phyloP scores from a whole-genome alignment of 2,329 filamentous ascomycete species.

The Calonectria montana region DNA sequence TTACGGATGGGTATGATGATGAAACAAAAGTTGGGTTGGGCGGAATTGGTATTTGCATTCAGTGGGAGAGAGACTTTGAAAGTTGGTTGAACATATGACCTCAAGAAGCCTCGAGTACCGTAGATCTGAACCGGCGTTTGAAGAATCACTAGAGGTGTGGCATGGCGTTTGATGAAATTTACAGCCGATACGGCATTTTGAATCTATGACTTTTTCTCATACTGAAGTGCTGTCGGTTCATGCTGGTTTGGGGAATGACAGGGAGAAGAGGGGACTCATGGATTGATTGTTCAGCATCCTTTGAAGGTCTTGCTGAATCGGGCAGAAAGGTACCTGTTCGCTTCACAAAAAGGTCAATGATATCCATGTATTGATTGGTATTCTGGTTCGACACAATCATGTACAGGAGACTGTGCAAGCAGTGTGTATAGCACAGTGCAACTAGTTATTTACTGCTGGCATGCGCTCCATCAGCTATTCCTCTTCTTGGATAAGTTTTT shows the following conservation, averaged over 20 bases:
- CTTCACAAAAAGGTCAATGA: background rate
- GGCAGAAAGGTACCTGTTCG: too few species aligned
- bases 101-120: constrained; percentile 34
- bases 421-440: background rate
- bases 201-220: constrained; percentile 29
- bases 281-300: background rate
- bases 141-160: constrained; percentile 43
- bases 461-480: background rate
- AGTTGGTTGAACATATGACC: constrained; percentile 32
- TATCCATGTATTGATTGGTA: background rate
- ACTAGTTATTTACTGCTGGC: background rate
- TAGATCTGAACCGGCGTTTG: constrained; percentile 46
- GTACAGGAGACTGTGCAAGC: background rate
- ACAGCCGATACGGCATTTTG: constrained; percentile 37
- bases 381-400: background rate
- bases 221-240: constrained; percentile 38
- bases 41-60: constrained; percentile 31
- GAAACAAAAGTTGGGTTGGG: constrained; percentile 29
- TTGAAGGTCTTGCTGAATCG: background rate
- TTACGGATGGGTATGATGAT: constrained; percentile 25
- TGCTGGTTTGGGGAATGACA: constrained; percentile 13
- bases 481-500: background rate
- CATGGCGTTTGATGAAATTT: constrained; percentile 36
- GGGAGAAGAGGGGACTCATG: background rate
- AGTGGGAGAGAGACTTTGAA: constrained; percentile 22